Conservation (phyloP, 768 basidiomycete species). For the Phallus indusiatus region DNA sequence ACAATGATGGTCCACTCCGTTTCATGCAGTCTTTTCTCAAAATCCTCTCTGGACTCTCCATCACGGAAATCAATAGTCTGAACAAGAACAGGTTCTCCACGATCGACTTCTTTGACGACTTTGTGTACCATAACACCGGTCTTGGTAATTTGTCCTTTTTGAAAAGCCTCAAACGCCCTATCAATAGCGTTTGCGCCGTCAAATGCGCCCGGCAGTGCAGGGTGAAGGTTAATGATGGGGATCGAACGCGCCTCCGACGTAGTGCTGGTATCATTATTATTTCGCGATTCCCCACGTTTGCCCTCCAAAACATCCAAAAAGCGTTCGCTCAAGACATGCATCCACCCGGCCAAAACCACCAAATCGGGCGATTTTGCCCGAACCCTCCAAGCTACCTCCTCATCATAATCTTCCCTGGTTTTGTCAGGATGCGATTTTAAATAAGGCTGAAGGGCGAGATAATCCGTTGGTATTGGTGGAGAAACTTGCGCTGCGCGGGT, state of each 20-base stretch:
- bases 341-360: slow-evolving; percentile 96
- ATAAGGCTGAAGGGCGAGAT: slow-evolving; percentile 79
- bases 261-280: neutral
- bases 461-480: slow-evolving; percentile 76
- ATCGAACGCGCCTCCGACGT: slow-evolving; percentile 29
- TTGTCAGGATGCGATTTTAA: slow-evolving; percentile 62
- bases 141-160: slow-evolving; percentile 64
- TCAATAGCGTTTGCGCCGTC: slow-evolving; percentile 90
- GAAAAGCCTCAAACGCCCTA: slow-evolving; percentile 82
- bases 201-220: slow-evolving; percentile 92
- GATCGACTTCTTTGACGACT: slow-evolving; percentile 89
- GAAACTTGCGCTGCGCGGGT: slow-evolving; percentile 58
- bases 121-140: slow-evolving; percentile 92
- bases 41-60: slow-evolving; percentile 62
- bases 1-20: slow-evolving; percentile 91
- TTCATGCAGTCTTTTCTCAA: slow-evolving; percentile 69
- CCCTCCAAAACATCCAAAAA: slow-evolving; percentile 66
- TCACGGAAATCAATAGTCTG: slow-evolving; percentile 62
- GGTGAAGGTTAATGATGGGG: slow-evolving; percentile 93
- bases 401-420: slow-evolving; percentile 79
- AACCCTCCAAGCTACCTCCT: slow-evolving; percentile 64
- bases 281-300: slow-evolving; percentile 25
- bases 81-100: slow-evolving; percentile 80
- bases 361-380: slow-evolving; percentile 62
- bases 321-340: slow-evolving; percentile 84